phyloP scores from a whole-genome alignment of 2,329 filamentous ascomycete species.

The Coniochaeta sp. region DNA sequence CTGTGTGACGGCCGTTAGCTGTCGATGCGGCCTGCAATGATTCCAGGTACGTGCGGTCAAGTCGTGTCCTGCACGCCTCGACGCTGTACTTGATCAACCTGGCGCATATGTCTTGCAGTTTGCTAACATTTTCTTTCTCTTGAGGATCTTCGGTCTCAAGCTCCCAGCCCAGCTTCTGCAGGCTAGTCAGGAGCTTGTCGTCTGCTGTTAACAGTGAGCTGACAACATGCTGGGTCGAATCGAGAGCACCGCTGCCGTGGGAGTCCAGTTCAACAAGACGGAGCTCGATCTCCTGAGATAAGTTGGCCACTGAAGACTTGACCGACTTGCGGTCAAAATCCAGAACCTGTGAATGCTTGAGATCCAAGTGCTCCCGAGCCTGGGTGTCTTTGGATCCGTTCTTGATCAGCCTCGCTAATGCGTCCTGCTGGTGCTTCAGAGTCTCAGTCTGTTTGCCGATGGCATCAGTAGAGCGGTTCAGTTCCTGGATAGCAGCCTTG shows the following conservation, averaged over 20 bases:
- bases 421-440: slow-evolving; percentile 55
- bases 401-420: slow-evolving; percentile 45
- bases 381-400: slow-evolving; percentile 28
- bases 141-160: slow-evolving; percentile 46
- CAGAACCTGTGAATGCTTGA: slow-evolving; percentile 27
- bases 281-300: slow-evolving; percentile 39
- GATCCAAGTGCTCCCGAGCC: slow-evolving; percentile 26
- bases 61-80: slow-evolving; percentile 43
- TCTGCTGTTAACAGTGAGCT: slow-evolving; percentile 50
- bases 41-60: slow-evolving; percentile 51
- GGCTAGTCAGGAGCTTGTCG: slow-evolving; percentile 56
- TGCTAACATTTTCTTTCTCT: slow-evolving; percentile 44
- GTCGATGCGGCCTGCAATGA: slow-evolving; percentile 24
- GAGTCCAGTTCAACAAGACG: slow-evolving; percentile 40
- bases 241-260: slow-evolving; percentile 38
- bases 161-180: slow-evolving; percentile 60
- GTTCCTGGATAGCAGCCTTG: slow-evolving; percentile 51
- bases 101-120: slow-evolving; percentile 52
- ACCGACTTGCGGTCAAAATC: slow-evolving; percentile 34
- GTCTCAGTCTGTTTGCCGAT: slow-evolving; percentile 59
- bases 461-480: slow-evolving; percentile 56
- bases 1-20: slow-evolving; percentile 12
- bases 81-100: slow-evolving; percentile 52
- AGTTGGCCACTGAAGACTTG: slow-evolving; percentile 37
- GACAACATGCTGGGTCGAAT: slow-evolving; percentile 39